These are phyloP conservation scores for Candida sanyaensis DNA, from an alignment of 1,139 yeast genomes.

Conservation along the genomic window DNA sequence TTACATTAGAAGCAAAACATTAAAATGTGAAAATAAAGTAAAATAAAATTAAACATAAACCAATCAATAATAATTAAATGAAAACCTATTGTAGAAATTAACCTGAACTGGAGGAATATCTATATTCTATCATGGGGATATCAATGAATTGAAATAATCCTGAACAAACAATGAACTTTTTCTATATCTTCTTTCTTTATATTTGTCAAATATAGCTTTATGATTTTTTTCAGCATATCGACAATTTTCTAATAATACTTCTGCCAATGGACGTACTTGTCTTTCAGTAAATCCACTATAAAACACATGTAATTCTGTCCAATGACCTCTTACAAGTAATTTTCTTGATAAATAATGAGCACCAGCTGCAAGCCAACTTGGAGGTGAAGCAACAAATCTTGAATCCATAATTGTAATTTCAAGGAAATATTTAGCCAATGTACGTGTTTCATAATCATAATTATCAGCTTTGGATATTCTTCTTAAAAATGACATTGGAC, in stretches of 20 bases:
- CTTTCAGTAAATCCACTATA: slow-evolving; percentile 89
- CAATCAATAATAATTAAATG: neutral
- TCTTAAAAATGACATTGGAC: slow-evolving; percentile 95
- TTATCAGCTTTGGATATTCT: slow-evolving; percentile 98
- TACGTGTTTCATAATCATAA: slow-evolving; percentile 90
- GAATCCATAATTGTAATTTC: slow-evolving; percentile 93
- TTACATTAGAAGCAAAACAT: too few species aligned
- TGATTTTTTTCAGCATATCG: slow-evolving; percentile 72
- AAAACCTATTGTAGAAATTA: neutral
- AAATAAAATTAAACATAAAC: neutral
- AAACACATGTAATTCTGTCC: slow-evolving; percentile 86
- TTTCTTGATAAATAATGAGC: slow-evolving; percentile 83
- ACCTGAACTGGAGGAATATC: neutral
- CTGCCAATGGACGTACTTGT: slow-evolving; percentile 81
- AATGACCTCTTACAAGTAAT: slow-evolving; percentile 68
- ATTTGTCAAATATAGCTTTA: slow-evolving; percentile 84
- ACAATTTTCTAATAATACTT: slow-evolving; percentile 70
- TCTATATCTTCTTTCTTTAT: slow-evolving; percentile 81
- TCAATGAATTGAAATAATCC: slow-evolving; percentile 58
- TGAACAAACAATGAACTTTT: slow-evolving; percentile 80
- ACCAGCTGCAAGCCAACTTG: slow-evolving; percentile 96
- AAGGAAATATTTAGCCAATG: slow-evolving; percentile 88
- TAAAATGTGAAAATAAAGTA: neutral
- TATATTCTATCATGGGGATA: neutral
- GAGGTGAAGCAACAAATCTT: slow-evolving; percentile 83